Conservation (phyloP, 2,329 filamentous ascomycete genomes). For the Verticillium klebahnii region DNA sequence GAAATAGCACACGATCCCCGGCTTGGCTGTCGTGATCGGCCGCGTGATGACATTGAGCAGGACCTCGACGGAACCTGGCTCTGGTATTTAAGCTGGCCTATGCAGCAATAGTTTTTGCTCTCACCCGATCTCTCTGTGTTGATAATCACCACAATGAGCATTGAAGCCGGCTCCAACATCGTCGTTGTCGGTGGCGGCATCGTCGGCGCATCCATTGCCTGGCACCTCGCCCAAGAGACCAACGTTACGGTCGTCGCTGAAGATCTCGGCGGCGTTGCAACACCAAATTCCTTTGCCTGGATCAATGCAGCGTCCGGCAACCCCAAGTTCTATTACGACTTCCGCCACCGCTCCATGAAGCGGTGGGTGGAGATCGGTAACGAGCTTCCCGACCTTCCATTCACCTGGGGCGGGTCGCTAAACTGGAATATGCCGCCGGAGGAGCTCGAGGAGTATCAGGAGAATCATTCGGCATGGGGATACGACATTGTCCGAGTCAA, state of each 20-base stretch:
- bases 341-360: constrained; percentile 21
- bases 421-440: constrained; percentile 17
- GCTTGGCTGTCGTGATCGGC: no score
- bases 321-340: constrained; percentile 20
- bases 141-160: background rate
- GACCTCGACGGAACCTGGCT: no score
- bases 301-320: constrained; percentile 23
- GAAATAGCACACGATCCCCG: no score
- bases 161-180: constrained; percentile 5
- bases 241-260: constrained; percentile 22
- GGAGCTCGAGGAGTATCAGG: constrained; percentile 16
- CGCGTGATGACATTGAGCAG: no score
- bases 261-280: constrained; percentile 22
- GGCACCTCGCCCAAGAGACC: constrained; percentile 19
- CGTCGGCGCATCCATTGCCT: constrained; percentile 24
- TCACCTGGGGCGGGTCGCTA: constrained; percentile 20
- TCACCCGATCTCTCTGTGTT: no score
- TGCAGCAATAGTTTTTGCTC: no score
- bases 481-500: constrained; percentile 19
- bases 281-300: constrained; percentile 26
- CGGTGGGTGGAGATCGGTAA: constrained; percentile 18
- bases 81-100: no score
- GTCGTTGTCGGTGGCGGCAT: constrained; percentile 21
- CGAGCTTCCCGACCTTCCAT: constrained; percentile 16
- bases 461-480: constrained; percentile 16